Percentiles rank a stretch among this genome's conserved stretches.
phyloP scores from a whole-genome alignment of 495 filamentous ascomycete genomes.

The Neurospora sp. region DNA sequence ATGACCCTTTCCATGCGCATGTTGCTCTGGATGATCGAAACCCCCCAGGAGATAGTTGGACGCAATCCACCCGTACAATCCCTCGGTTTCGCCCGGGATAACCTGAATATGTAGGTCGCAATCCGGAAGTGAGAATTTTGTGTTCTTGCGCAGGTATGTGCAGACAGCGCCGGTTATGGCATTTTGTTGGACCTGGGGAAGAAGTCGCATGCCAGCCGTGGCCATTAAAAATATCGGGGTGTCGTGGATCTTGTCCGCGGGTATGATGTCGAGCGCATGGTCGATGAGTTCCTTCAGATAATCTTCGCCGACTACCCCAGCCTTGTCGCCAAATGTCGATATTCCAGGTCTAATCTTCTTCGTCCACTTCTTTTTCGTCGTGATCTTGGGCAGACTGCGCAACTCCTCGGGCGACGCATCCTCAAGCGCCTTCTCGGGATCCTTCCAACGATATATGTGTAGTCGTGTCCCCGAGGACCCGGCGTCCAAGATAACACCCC shows the following conservation, averaged over 20 bases:
- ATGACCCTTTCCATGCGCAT: constrained; percentile 71
- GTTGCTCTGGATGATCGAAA: constrained; percentile 69
- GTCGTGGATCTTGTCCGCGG: constrained; percentile 61
- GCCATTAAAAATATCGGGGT: constrained; percentile 93
- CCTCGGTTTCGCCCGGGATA: constrained; percentile 94
- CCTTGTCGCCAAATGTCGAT: constrained; percentile 75
- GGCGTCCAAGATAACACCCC: constrained; percentile 53
- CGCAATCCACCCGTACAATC: constrained; percentile 96
- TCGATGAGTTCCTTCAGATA: constrained; percentile 70
- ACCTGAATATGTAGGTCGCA: constrained; percentile 88
- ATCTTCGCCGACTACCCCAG: constrained; percentile 65
- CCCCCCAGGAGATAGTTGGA: constrained; percentile 96
- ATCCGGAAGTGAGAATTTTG: constrained; percentile 79
- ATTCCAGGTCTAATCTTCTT: constrained; percentile 91
- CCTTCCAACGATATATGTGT: constrained; percentile 87
- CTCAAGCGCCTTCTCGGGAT: constrained; percentile 57
- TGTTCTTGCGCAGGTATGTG: constrained; percentile 67
- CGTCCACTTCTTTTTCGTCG: constrained; percentile 78
- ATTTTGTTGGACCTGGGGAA: constrained; percentile 62
- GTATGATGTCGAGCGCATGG: constrained; percentile 80
- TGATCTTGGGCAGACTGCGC: constrained; percentile 62
- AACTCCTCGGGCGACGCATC: constrained; percentile 50
- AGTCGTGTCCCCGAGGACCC: constrained; percentile 76
- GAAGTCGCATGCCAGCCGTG: constrained; percentile 90
- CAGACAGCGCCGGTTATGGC: constrained; percentile 71